Percentiles rank a stretch among this genome's conserved stretches.
These are phyloP conservation scores for Dimargaris xerosporica DNA, from an alignment of 192 early-diverging fungal genomes.

Conservation along the genomic window DNA sequence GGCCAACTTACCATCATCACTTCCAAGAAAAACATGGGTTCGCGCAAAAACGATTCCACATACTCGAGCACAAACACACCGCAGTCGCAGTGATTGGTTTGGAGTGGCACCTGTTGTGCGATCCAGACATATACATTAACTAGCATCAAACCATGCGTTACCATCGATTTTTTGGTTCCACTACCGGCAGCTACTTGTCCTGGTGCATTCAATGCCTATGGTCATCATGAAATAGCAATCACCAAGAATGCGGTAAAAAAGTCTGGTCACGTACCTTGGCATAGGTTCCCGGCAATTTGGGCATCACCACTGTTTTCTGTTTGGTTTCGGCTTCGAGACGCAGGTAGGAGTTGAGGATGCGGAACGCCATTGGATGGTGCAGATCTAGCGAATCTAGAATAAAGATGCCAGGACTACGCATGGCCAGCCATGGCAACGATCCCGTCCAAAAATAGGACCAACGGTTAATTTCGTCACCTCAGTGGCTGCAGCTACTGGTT, in stretches of 20 bases:
- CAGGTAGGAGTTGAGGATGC: conserved; percentile 32
- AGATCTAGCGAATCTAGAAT: conserved; percentile 47
- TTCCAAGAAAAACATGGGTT: conserved; percentile 24
- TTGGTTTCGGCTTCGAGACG: conserved; percentile 38
- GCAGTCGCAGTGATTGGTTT: conserved; percentile 73
- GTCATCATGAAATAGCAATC: conserved; percentile 11
- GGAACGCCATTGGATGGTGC: conserved; percentile 22
- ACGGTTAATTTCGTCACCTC: no score
- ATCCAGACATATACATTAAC: no score
- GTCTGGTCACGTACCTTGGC: conserved; percentile 31
- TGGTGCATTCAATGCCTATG: no score
- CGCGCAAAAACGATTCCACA: conserved; percentile 48
- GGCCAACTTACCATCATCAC: conserved; percentile 24
- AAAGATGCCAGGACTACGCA: conserved; percentile 32
- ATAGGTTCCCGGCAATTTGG: conserved; percentile 26
- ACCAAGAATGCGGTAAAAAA: neutral
- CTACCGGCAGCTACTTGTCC: no score
- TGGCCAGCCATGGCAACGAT: no score
- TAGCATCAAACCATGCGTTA: no score
- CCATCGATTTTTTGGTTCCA: no score
- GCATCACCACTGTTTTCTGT: conserved; percentile 17
- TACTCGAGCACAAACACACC: conserved; percentile 77
- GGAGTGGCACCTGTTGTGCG: conserved; percentile 55
- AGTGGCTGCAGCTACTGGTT: no score
- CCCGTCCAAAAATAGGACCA: no score